Percentiles rank a stretch among this genome's conserved stretches.
These are phyloP conservation scores for Neonectria magnoliae DNA, from an alignment of 2,329 filamentous ascomycete species.

Conservation along the genomic window DNA sequence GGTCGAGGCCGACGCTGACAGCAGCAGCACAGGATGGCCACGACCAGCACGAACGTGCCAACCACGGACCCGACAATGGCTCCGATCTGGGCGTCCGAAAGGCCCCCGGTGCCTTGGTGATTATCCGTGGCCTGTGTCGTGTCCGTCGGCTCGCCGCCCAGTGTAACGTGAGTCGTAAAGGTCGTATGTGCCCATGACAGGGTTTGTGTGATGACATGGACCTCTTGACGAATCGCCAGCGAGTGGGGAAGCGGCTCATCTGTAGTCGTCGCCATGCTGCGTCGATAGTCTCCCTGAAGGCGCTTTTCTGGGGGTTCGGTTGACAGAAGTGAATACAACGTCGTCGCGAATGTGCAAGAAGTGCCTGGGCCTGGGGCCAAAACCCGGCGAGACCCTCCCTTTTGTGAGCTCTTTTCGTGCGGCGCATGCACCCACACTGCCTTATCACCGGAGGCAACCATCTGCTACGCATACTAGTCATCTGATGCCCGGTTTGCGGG, in stretches of 20 bases:
- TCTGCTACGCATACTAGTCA: constrained; percentile 26
- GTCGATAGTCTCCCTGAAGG: constrained; percentile 4
- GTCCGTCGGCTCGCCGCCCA: constrained; percentile 29
- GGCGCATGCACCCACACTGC: constrained; percentile 25
- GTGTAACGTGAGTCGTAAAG: constrained; percentile 49
- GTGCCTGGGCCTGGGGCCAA: neutral
- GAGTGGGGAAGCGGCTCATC: constrained; percentile 26
- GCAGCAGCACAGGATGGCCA: constrained; percentile 47
- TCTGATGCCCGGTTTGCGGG: constrained; percentile 32
- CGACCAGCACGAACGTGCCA: constrained; percentile 48
- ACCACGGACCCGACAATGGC: constrained; percentile 54
- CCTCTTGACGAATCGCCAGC: constrained; percentile 39
- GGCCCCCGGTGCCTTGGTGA: constrained; percentile 32
- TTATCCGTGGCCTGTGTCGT: constrained; percentile 17
- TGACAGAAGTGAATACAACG: constrained; percentile 8
- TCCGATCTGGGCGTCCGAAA: constrained; percentile 52
- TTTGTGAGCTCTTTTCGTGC: constrained; percentile 29
- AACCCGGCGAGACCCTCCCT: constrained; percentile 15
- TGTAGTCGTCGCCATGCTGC: constrained; percentile 10
- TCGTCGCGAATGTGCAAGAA: constrained; percentile 28
- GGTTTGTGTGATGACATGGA: constrained; percentile 50
- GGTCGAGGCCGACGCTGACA: constrained; percentile 22
- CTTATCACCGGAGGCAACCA: constrained; percentile 33
- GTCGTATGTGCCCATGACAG: constrained; percentile 48
- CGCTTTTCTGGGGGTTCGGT: neutral